phyloP scores from a whole-genome alignment of 805 yeast genomes.

The Yamadazyma takamatsuzukensis region DNA sequence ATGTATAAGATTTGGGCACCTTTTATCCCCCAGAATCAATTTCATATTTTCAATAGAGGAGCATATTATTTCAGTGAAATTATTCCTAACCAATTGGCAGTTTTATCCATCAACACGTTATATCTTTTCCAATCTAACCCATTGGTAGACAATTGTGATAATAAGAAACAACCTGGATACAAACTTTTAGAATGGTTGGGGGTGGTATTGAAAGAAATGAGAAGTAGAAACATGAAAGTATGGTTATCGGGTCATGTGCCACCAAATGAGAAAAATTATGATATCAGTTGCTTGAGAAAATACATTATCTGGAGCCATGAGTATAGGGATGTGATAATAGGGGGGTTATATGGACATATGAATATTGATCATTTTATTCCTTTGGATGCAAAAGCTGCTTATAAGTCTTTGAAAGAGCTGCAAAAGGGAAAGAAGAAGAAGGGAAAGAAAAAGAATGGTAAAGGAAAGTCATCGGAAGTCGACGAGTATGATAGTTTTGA shows the following conservation, averaged over 20 bases:
- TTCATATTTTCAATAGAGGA: constrained; percentile 69
- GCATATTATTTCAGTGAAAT: constrained; percentile 74
- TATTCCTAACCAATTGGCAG: constrained; percentile 75
- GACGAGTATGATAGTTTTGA: constrained; percentile 8
- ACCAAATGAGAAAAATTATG: constrained; percentile 75
- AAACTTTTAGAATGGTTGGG: constrained; percentile 77
- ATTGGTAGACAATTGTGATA: constrained; percentile 75
- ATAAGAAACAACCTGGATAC: constrained; percentile 74
- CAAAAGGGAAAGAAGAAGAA: constrained; percentile 11
- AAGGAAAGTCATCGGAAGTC: constrained; percentile 4
- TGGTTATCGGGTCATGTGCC: constrained; percentile 92
- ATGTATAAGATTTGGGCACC: constrained; percentile 68
- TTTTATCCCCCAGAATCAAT: constrained; percentile 73
- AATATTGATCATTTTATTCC: constrained; percentile 84
- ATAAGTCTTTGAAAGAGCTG: constrained; percentile 41
- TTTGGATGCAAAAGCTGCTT: constrained; percentile 65
- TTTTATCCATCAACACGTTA: constrained; percentile 73
- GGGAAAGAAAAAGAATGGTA: constrained; percentile 1
- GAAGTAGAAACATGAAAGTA: constrained; percentile 73
- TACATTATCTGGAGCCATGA: constrained; percentile 80
- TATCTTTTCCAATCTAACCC: constrained; percentile 77
- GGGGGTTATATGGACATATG: constrained; percentile 88
- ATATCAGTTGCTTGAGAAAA: constrained; percentile 67
- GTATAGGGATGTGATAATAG: constrained; percentile 77
- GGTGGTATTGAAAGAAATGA: constrained; percentile 63